phyloP scores from a whole-genome alignment of 352 stramenopile species.

The Elongisporangium prolatum region DNA sequence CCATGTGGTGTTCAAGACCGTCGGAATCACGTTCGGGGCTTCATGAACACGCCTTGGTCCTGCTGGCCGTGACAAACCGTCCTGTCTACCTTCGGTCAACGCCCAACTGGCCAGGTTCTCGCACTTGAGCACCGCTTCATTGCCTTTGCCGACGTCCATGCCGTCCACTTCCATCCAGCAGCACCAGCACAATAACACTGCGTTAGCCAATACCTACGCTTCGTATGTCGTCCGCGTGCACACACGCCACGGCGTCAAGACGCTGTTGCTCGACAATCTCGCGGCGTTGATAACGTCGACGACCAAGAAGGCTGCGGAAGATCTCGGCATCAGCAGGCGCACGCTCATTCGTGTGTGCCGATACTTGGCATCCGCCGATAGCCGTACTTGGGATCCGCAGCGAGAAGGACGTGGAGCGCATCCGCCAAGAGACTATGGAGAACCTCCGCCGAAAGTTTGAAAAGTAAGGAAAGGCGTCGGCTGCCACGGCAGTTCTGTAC shows the following conservation, averaged over 20 bases:
- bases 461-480: constrained; percentile 30
- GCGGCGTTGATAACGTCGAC: constrained; percentile 66
- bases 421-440: constrained; percentile 70
- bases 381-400: constrained; percentile 75
- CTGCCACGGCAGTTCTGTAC: constrained; percentile 29
- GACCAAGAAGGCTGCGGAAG: constrained; percentile 69
- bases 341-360: constrained; percentile 76
- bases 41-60: too few species aligned
- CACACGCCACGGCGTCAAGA: constrained; percentile 67
- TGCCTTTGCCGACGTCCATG: too few species aligned
- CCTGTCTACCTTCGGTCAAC: background rate
- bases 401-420: constrained; percentile 75
- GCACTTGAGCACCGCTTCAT: background rate
- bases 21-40: too few species aligned
- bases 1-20: too few species aligned
- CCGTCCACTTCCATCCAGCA: background rate
- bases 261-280: constrained; percentile 67
- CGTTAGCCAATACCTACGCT: constrained; percentile 39
- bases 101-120: background rate
- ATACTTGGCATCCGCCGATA: constrained; percentile 68
- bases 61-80: too few species aligned
- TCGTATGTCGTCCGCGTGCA: constrained; percentile 60
- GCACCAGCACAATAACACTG: constrained; percentile 9
- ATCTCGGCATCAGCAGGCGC: constrained; percentile 71
- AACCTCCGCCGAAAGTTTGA: constrained; percentile 72